Percentiles rank a stretch among this genome's conserved stretches.
Conservation (phyloP, 2,329 filamentous ascomycete species). For the Pyrenophora seminiperda region DNA sequence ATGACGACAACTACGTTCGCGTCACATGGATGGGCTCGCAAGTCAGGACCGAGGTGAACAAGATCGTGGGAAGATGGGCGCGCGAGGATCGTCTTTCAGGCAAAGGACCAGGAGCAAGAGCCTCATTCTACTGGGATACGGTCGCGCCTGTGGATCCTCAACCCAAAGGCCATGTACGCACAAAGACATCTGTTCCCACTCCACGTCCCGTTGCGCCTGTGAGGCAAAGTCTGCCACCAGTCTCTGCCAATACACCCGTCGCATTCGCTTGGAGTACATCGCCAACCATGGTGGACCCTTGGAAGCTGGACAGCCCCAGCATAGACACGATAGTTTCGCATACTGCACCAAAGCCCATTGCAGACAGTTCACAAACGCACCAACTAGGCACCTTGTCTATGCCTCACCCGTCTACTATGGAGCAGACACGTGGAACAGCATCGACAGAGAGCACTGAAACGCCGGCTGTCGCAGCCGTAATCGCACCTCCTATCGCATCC, state of each 20-base stretch:
- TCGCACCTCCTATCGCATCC: slow-evolving; percentile 15
- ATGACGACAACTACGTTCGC: slow-evolving; percentile 46
- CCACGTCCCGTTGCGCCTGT: slow-evolving; percentile 22
- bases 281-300: slow-evolving; percentile 23
- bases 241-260: slow-evolving; percentile 28
- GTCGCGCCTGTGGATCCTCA: slow-evolving; percentile 26
- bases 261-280: slow-evolving; percentile 47
- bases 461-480: slow-evolving; percentile 17
- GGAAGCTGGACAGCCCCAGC: slow-evolving; percentile 23
- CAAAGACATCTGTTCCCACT: slow-evolving; percentile 28
- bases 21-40: slow-evolving; percentile 46
- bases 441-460: slow-evolving; percentile 22
- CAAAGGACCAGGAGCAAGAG: slow-evolving; percentile 40
- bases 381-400: slow-evolving; percentile 25
- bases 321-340: slow-evolving; percentile 27
- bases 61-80: slow-evolving; percentile 45
- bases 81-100: slow-evolving; percentile 47
- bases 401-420: slow-evolving; percentile 6
- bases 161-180: slow-evolving; percentile 26
- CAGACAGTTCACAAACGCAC: slow-evolving; percentile 24
- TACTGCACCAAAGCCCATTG: slow-evolving; percentile 18
- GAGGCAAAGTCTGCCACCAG: slow-evolving; percentile 27
- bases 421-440: slow-evolving; percentile 22
- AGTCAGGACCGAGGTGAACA: slow-evolving; percentile 41
- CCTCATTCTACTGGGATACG: slow-evolving; percentile 48